Evolutionary conservation across 495 filamentous ascomycete genomes (phyloP).

Genomic region (Immersiella caudata): DNA sequence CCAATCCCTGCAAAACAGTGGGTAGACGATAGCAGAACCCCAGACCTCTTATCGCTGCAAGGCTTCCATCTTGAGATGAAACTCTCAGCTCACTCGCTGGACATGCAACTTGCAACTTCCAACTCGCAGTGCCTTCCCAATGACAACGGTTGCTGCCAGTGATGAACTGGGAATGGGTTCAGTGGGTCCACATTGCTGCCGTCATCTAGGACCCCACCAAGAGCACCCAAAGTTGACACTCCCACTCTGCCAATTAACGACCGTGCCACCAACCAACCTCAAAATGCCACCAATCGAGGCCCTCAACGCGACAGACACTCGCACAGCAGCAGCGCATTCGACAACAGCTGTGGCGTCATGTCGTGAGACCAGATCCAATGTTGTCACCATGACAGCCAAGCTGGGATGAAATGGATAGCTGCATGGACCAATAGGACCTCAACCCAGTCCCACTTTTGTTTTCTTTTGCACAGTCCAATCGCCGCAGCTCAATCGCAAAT

Average conservation of each 20-base stretch:
- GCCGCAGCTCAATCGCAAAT: background rate
- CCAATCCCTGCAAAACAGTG: too few species aligned
- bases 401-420: background rate
- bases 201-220: too few species aligned
- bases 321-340: background rate
- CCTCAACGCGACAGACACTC: background rate
- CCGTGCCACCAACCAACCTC: background rate
- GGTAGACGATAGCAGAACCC: too few species aligned
- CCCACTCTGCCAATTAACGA: background rate
- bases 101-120: too few species aligned
- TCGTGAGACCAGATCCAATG: background rate
- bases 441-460: slow-evolving; percentile 17
- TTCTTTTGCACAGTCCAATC: slow-evolving; percentile 17
- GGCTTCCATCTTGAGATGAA: too few species aligned
- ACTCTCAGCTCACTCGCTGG: too few species aligned
- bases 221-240: too few species aligned
- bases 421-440: slow-evolving; percentile 7
- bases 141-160: too few species aligned
- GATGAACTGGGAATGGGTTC: too few species aligned
- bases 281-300: background rate
- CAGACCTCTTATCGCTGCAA: too few species aligned
- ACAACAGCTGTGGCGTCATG: background rate
- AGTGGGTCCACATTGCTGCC: too few species aligned
- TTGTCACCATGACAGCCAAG: slow-evolving; percentile 9
- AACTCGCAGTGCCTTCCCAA: too few species aligned